phyloP scores from a whole-genome alignment of 2,329 filamentous ascomycete species.

The Exophiala sideris region DNA sequence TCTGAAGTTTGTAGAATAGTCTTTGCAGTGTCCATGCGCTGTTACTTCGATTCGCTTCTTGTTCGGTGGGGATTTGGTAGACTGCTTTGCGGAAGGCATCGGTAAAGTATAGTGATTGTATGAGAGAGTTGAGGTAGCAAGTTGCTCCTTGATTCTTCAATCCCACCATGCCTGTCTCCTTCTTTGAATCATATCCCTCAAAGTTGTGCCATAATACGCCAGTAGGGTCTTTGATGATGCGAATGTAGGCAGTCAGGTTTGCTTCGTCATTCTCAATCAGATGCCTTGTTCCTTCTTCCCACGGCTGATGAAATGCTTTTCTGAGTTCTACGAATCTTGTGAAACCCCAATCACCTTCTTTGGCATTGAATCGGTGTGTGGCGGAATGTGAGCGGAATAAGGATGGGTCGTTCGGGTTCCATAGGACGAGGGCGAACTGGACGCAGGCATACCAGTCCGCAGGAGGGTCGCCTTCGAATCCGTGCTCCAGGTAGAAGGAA shows the following conservation, averaged over 20 bases:
- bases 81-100: conserved; percentile 97
- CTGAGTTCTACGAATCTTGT: conserved; percentile 91
- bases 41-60: conserved; percentile 75
- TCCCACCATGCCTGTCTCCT: conserved; percentile 94
- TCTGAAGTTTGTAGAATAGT: conserved; percentile 92
- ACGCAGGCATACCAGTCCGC: conserved; percentile 97
- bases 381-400: conserved; percentile 73
- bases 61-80: conserved; percentile 91
- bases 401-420: conserved; percentile 89
- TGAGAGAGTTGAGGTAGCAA: conserved; percentile 79
- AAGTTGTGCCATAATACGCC: conserved; percentile 49
- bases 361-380: conserved; percentile 93
- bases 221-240: conserved; percentile 48
- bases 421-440: conserved; percentile 89
- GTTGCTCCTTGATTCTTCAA: conserved; percentile 95
- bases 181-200: conserved; percentile 87
- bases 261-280: conserved; percentile 48
- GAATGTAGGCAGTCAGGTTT: conserved; percentile 47
- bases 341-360: conserved; percentile 98
- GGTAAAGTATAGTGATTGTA: conserved; percentile 81
- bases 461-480: conserved; percentile 72
- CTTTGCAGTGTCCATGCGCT: conserved; percentile 92
- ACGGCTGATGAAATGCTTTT: conserved; percentile 74
- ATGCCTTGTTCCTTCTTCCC: conserved; percentile 65
- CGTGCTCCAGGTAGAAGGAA: conserved; percentile 91